These are phyloP conservation scores for Colletotrichum musae DNA, from an alignment of 2,329 filamentous ascomycete species.

Conservation along the genomic window DNA sequence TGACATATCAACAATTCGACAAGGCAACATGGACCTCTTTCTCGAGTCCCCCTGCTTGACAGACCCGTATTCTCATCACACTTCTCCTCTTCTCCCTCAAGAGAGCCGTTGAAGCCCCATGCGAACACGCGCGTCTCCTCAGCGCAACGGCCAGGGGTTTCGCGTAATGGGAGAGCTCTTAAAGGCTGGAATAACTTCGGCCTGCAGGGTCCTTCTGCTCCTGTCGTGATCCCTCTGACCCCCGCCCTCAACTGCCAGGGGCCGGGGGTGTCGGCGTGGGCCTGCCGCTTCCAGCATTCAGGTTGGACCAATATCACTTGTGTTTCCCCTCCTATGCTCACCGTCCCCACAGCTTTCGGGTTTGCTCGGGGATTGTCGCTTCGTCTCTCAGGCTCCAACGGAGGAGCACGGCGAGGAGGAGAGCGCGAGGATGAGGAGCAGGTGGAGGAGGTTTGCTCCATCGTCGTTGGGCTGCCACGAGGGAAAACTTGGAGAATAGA, in stretches of 20 bases:
- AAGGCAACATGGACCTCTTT: conserved; percentile 8
- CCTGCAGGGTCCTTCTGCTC: conserved; percentile 22
- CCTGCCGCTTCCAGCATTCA: conserved; percentile 18
- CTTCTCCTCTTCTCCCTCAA: not conserved
- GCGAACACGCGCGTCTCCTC: conserved; percentile 20
- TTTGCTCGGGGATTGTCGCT: conserved; percentile 28
- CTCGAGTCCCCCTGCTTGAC: not conserved
- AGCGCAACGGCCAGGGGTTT: conserved; percentile 18
- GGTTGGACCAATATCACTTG: conserved; percentile 21
- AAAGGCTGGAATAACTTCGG: conserved; percentile 31
- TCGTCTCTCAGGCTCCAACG: conserved; percentile 3
- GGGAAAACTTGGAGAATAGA: conserved; percentile 19
- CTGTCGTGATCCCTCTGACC: not conserved
- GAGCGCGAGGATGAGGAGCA: not conserved
- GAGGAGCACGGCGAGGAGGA: not conserved
- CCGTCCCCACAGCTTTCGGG: conserved; percentile 25
- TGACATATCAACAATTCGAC: not conserved
- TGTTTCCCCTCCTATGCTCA: not conserved
- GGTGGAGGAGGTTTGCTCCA: conserved; percentile 8
- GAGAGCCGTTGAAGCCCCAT: not conserved
- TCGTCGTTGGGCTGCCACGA: conserved; percentile 38
- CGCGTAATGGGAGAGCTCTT: conserved; percentile 23
- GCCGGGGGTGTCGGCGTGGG: conserved; percentile 4
- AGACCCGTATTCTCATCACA: too few relatives aligned
- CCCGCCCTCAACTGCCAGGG: not conserved